A percentile compares a stretch with the other conserved stretches of the same genome.
These are phyloP conservation scores for Cladosporium sp. DNA, from an alignment of 2,329 filamentous ascomycete species.

Conservation along the genomic window DNA sequence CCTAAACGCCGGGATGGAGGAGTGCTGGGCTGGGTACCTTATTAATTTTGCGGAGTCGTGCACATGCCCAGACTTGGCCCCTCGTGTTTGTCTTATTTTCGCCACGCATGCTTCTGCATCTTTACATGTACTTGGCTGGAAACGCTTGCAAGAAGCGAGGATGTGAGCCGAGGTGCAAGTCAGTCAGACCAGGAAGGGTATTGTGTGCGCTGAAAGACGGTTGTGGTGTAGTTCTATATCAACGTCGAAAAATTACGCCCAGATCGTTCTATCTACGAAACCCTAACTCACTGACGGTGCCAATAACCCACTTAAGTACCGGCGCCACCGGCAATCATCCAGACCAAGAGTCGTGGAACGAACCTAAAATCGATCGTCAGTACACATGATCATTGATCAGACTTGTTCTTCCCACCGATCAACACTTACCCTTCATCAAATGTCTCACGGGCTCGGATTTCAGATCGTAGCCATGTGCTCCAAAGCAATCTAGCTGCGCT, in stretches of 20 bases:
- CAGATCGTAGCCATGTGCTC: constrained; percentile 56
- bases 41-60: constrained; percentile 8
- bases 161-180: background rate
- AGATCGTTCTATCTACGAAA: background rate
- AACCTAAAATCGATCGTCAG: background rate
- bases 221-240: background rate
- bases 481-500: constrained; percentile 62
- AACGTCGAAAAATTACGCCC: background rate
- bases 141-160: background rate
- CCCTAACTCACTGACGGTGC: background rate
- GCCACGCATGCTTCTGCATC: constrained; percentile 6
- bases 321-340: background rate
- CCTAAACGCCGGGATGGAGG: background rate
- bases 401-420: background rate
- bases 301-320: background rate
- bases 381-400: background rate
- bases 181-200: background rate
- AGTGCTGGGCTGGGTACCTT: background rate
- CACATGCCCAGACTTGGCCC: constrained; percentile 7
- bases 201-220: background rate
- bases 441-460: constrained; percentile 48
- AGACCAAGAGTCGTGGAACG: constrained; percentile 55
- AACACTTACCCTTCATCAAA: constrained; percentile 43
- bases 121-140: background rate
- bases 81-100: background rate